Percentiles rank a stretch among this genome's conserved stretches.
Evolutionary conservation across 495 filamentous ascomycete species (phyloP).

Genomic region (Hypoxylon trugodes): DNA sequence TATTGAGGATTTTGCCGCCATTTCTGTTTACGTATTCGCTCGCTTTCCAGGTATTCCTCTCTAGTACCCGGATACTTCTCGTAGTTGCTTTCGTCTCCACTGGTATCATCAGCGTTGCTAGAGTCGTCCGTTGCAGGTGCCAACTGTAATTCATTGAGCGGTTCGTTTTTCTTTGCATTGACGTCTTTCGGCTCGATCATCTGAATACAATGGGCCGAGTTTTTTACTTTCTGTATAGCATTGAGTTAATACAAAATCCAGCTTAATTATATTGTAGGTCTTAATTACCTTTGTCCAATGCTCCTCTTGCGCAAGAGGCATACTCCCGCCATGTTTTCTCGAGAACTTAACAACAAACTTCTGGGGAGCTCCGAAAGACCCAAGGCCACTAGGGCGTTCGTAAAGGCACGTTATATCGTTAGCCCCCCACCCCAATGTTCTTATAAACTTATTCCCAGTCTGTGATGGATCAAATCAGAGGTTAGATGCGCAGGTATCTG

Average conservation of each 20-base stretch:
- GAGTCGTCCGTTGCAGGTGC: neutral
- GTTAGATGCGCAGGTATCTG: neutral
- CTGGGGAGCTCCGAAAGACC: too few relatives aligned
- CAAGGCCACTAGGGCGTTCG: too few relatives aligned
- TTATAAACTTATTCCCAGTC: neutral
- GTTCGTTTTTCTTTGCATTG: too few relatives aligned
- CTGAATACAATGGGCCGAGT: conserved; percentile 21
- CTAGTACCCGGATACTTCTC: neutral
- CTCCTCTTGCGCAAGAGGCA: neutral
- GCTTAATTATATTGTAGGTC: neutral
- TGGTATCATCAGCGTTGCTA: neutral
- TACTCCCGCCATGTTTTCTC: neutral
- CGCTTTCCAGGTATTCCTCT: neutral
- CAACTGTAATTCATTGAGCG: too few relatives aligned
- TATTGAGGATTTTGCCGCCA: too few relatives aligned
- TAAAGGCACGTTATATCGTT: neutral
- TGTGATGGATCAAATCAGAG: neutral
- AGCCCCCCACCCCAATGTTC: neutral
- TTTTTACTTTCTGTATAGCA: conserved; percentile 4
- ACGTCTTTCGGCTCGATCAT: neutral
- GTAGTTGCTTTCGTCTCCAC: neutral
- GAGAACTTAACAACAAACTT: neutral
- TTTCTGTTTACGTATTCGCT: too few relatives aligned
- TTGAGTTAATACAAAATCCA: neutral
- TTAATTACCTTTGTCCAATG: neutral